Percentiles rank a stretch among this genome's conserved stretches.
Evolutionary conservation across 208 protist genomes (phyloP).

Genomic region (Herpetomonas tarakana): DNA sequence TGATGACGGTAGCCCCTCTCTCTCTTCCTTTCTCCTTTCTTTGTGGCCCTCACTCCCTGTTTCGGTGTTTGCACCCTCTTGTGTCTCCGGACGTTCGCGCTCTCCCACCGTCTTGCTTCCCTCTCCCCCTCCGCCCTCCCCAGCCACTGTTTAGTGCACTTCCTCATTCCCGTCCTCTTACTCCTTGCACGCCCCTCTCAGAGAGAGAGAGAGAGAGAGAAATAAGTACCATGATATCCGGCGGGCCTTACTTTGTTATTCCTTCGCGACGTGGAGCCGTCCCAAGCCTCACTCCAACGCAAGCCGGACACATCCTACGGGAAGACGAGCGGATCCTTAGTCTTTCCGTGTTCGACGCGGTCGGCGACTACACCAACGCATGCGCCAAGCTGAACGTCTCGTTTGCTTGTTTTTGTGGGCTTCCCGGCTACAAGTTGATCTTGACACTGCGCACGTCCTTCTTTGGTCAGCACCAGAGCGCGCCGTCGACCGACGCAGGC

Average conservation of each 20-base stretch:
- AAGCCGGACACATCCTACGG: constrained; percentile 48
- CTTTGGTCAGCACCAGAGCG: constrained; percentile 59
- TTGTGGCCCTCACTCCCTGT: too few species aligned
- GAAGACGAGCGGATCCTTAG: constrained; percentile 58
- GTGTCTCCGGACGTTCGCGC: too few species aligned
- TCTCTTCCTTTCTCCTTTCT: too few species aligned
- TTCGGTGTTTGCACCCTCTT: too few species aligned
- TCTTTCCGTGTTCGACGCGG: constrained; percentile 69
- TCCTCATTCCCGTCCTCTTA: too few species aligned
- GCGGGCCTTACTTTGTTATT: constrained; percentile 51
- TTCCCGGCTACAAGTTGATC: constrained; percentile 53
- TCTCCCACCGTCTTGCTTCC: too few species aligned
- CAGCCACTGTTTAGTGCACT: too few species aligned
- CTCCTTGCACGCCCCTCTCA: too few species aligned
- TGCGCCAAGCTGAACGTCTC: constrained; percentile 32
- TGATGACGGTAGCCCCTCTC: too few species aligned
- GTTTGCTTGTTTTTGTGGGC: constrained; percentile 54
- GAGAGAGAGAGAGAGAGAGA: too few species aligned
- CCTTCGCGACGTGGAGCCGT: constrained; percentile 56
- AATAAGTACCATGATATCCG: constrained; percentile 17
- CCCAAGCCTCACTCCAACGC: constrained; percentile 62
- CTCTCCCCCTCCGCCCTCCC: too few species aligned
- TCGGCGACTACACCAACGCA: constrained; percentile 39
- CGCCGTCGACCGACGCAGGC: constrained; percentile 34
- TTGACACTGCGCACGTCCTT: constrained; percentile 60